A percentile compares a stretch with the other conserved stretches of the same genome.
Evolutionary conservation across 306 rosid species (phyloP).

Genomic region (Dalbergia cochinchinensis): DNA sequence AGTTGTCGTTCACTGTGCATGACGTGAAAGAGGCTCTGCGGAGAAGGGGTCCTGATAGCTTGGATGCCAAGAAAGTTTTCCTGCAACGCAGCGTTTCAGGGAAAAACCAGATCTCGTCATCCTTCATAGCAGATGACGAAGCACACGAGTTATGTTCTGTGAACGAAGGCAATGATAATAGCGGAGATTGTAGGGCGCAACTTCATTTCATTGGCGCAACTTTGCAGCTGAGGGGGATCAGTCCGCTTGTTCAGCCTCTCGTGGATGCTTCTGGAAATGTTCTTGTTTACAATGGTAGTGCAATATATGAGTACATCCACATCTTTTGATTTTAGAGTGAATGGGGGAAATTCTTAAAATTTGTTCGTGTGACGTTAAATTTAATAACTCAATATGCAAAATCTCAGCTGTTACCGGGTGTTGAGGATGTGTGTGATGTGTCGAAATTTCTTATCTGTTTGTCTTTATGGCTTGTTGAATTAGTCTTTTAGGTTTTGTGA

Average conservation of each 20-base stretch:
- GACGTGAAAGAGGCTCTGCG: slow-evolving; percentile 70
- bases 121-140: slow-evolving; percentile 52
- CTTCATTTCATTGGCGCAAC: slow-evolving; percentile 79
- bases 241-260: slow-evolving; percentile 78
- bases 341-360: too few species aligned
- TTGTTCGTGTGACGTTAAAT: background rate
- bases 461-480: background rate
- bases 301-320: background rate
- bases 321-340: background rate
- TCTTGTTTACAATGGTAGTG: slow-evolving; percentile 78
- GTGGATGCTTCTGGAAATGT: slow-evolving; percentile 66
- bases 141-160: slow-evolving; percentile 24
- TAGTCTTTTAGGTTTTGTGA: slow-evolving; percentile 25
- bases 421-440: slow-evolving; percentile 14
- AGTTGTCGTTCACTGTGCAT: slow-evolving; percentile 60
- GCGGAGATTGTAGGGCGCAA: slow-evolving; percentile 44
- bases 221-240: slow-evolving; percentile 81
- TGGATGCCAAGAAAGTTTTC: slow-evolving; percentile 61
- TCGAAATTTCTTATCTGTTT: slow-evolving; percentile 35
- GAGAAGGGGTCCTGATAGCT: slow-evolving; percentile 92
- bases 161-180: slow-evolving; percentile 6
- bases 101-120: slow-evolving; percentile 45
- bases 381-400: background rate
- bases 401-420: background rate
- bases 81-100: slow-evolving; percentile 48